These are phyloP conservation scores for Dipsacomyces acuminosporus DNA, from an alignment of 371 early-diverging fungal species.

Conservation along the genomic window DNA sequence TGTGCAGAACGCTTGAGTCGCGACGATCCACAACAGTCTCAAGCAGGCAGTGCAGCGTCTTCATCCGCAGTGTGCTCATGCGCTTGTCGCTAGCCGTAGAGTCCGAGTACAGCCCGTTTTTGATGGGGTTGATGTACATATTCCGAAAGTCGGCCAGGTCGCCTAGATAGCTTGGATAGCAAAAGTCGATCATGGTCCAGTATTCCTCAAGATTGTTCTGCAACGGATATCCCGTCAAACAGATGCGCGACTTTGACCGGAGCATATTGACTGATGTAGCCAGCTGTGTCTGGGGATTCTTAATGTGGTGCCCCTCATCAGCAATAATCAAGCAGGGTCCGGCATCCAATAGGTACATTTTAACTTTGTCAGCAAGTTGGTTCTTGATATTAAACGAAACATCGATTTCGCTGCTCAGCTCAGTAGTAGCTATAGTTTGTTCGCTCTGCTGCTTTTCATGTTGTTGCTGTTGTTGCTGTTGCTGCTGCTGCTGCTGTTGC, in stretches of 20 bases:
- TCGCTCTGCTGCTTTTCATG: too few relatives aligned
- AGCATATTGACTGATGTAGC: slow-evolving; percentile 48
- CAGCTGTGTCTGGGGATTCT: slow-evolving; percentile 56
- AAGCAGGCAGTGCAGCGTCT: slow-evolving; percentile 53
- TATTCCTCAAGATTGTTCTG: slow-evolving; percentile 79
- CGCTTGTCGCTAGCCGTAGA: slow-evolving; percentile 50
- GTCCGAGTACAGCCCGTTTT: slow-evolving; percentile 59
- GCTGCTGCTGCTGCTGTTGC: too few relatives aligned
- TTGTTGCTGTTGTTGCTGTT: too few relatives aligned
- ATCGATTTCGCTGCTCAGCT: too few relatives aligned
- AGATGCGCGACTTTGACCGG: slow-evolving; percentile 59
- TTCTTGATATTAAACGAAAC: too few relatives aligned
- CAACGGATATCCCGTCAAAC: slow-evolving; percentile 83
- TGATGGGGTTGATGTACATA: slow-evolving; percentile 63
- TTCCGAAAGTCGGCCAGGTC: slow-evolving; percentile 52
- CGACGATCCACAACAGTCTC: slow-evolving; percentile 53
- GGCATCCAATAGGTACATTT: slow-evolving; percentile 49
- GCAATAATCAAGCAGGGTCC: slow-evolving; percentile 70
- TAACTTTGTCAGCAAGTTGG: slow-evolving; percentile 7
- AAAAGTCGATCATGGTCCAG: slow-evolving; percentile 70
- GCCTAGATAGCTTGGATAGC: slow-evolving; percentile 61
- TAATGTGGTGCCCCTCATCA: slow-evolving; percentile 86
- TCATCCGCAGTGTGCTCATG: slow-evolving; percentile 33
- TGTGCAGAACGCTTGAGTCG: slow-evolving; percentile 50
- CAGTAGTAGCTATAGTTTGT: too few relatives aligned